These are phyloP conservation scores for Xylaria sp. DNA, from an alignment of 2,329 filamentous ascomycete genomes.

Conservation along the genomic window DNA sequence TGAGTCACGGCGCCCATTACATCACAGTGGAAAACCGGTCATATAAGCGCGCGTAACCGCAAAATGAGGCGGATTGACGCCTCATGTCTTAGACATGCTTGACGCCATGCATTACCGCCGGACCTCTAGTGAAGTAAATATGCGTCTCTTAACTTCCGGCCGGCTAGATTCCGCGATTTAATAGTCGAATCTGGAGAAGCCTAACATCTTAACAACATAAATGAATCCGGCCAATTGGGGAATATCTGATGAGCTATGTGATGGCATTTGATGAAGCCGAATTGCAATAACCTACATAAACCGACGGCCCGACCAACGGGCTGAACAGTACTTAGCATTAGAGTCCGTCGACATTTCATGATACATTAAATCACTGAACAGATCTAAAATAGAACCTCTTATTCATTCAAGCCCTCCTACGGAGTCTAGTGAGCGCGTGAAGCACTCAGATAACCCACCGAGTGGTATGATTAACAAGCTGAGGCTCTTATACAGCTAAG, in stretches of 20 bases:
- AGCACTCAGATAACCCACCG: neutral
- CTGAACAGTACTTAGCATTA: neutral
- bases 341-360: no score
- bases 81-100: neutral
- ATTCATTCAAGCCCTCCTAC: neutral
- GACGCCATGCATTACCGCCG: neutral
- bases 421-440: neutral
- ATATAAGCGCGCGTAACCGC: neutral
- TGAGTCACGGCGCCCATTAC: neutral
- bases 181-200: no score
- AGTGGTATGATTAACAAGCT: neutral
- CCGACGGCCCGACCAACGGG: neutral
- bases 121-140: neutral
- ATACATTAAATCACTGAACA: neutral
- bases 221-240: neutral
- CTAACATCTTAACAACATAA: neutral
- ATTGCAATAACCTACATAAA: neutral
- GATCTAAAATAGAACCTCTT: neutral
- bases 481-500: constrained; percentile 1
- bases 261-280: neutral
- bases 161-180: neutral
- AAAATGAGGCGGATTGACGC: neutral
- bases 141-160: neutral
- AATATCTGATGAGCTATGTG: neutral
- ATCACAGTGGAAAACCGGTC: neutral